Evolutionary conservation across 139 green algal species (phyloP), one percentile per base, ranked within the genome.

Genomic region (Chlorella sp.): DNA sequence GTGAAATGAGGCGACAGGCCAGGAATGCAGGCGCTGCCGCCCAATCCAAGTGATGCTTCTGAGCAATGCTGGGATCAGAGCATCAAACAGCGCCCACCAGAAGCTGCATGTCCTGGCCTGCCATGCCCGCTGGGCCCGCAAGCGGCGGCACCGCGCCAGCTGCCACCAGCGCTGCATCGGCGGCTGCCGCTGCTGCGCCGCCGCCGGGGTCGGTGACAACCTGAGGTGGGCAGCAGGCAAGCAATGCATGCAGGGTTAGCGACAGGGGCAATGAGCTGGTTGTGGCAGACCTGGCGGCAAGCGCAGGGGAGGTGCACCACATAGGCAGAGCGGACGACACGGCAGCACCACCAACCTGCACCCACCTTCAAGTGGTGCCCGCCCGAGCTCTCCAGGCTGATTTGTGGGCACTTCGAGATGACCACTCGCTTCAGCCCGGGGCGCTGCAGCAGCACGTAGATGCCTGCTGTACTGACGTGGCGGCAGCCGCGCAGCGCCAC

Each of bases 401-500:
- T 47, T 17, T 75, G 63, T 0, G 78, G 78, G 41, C 78, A 84
- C 78, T 75, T 74, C 41, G 30, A 60, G 64, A 84, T 75, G n/a
- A 84, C 64, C 41, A 84, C 78, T 3, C 78, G 78, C 78, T 84
- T 74, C 18, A 84, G 78, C 15, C 63, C 78, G 11, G 41, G 78
- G 9, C 60, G 56, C 60, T 82, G 76, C 39, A 84, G 64, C 78
- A 84, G 78, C 64, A 64, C 17, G 21, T 67, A 76, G n/a, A 84
- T 47, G 63, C 78, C 78, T 3, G 39, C 63, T 3, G 78, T 84
- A 28, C 41, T 84, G 17, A 84, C 78, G 28, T 67, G 63, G 39
- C 18, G 6, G 78, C 78, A 84, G 20, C 64, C 78, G 17, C 78
- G 63, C 39, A 84, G 78, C n/a, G 64, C 63, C 63, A 84, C 78